phyloP scores from a whole-genome alignment of 768 basidiomycete genomes.

The Boletus rufocinnamomeus region DNA sequence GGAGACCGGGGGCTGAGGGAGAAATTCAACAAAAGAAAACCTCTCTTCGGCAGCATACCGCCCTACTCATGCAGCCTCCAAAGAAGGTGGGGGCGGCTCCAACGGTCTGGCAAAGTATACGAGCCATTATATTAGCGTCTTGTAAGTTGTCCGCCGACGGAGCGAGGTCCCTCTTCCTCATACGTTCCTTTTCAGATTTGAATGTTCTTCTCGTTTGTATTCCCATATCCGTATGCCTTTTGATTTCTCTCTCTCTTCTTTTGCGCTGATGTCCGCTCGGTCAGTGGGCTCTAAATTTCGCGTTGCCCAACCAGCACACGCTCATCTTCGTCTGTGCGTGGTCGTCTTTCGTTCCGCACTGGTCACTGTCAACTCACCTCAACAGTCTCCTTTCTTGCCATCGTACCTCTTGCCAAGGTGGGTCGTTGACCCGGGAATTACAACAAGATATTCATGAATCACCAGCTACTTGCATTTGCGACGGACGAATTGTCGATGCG shows the following conservation, averaged over 20 bases:
- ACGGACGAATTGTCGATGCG: constrained; percentile 84
- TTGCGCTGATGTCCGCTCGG: constrained; percentile 4
- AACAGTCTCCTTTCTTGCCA: constrained; percentile 75
- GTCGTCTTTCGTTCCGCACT: neutral
- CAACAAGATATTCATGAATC: constrained; percentile 3
- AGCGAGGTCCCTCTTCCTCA: constrained; percentile 4
- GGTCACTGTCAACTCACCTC: neutral
- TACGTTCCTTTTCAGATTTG: constrained; percentile 46
- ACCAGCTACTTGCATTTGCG: constrained; percentile 74
- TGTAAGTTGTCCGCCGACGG: constrained; percentile 42
- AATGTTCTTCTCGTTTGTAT: constrained; percentile 74
- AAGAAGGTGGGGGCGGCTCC: constrained; percentile 46
- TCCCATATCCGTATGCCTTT: constrained; percentile 57
- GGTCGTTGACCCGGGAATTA: neutral
- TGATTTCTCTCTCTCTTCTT: neutral
- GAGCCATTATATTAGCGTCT: constrained; percentile 56
- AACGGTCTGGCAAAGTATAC: constrained; percentile 46
- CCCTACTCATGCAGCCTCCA: constrained; percentile 39
- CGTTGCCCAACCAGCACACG: constrained; percentile 51
- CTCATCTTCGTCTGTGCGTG: constrained; percentile 73
- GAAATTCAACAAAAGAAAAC: constrained; percentile 5
- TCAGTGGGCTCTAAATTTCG: constrained; percentile 76
- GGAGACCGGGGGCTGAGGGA: constrained; percentile 7
- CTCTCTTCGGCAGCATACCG: constrained; percentile 22
- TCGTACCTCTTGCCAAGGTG: constrained; percentile 83